Evolutionary conservation across 352 stramenopile genomes (phyloP).

Genomic region (Albugo laibachii): DNA sequence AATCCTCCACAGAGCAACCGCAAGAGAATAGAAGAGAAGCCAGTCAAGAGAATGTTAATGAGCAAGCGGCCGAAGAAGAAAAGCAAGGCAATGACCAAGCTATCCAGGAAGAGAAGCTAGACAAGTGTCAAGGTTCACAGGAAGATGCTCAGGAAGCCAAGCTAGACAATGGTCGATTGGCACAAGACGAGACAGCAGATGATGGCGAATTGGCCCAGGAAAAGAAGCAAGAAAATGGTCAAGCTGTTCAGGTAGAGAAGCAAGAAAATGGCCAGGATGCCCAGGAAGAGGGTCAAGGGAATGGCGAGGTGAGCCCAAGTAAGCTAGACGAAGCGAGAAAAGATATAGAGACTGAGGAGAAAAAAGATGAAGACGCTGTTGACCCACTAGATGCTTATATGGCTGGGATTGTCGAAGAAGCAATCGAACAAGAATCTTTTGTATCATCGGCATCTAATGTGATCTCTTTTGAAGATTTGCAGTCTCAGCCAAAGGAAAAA

Average conservation of each 20-base stretch:
- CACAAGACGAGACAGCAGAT: no score
- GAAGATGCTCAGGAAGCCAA: no score
- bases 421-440: slow-evolving; percentile 50
- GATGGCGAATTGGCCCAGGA: no score
- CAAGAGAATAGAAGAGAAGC: slow-evolving; percentile 32
- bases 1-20: slow-evolving; percentile 20
- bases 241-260: no score
- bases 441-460: slow-evolving; percentile 51
- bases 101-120: no score
- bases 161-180: no score
- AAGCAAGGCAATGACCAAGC: no score
- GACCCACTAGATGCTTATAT: slow-evolving; percentile 77
- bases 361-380: slow-evolving; percentile 60
- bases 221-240: no score
- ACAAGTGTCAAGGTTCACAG: no score
- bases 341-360: slow-evolving; percentile 20
- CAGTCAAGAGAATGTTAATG: slow-evolving; percentile 32
- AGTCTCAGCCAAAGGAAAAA: slow-evolving; percentile 14
- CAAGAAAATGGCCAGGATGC: no score
- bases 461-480: slow-evolving; percentile 71
- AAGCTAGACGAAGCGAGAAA: slow-evolving; percentile 14
- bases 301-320: no score
- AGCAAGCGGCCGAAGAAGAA: slow-evolving; percentile 7
- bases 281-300: no score
- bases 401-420: slow-evolving; percentile 60